Percentiles rank a stretch among this genome's conserved stretches.
These are phyloP conservation scores for Wickerhamomyces queroliae DNA, from an alignment of 805 yeast genomes.

Conservation along the genomic window DNA sequence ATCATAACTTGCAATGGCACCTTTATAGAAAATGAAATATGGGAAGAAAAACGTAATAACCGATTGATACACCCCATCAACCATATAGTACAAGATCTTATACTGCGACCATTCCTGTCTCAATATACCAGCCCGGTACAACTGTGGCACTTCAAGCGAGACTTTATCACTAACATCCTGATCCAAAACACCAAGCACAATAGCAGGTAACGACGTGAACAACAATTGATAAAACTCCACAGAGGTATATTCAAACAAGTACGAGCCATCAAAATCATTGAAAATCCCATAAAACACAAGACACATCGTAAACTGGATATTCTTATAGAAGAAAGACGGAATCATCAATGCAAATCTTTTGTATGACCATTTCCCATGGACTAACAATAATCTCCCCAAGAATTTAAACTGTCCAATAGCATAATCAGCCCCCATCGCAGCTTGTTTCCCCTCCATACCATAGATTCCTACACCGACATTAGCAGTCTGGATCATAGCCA, in stretches of 20 bases:
- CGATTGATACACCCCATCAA: conserved; percentile 74
- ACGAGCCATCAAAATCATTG: conserved; percentile 73
- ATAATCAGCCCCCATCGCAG: conserved; percentile 83
- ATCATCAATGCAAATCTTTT: conserved; percentile 79
- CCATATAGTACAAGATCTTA: conserved; percentile 70
- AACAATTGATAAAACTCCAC: conserved; percentile 80
- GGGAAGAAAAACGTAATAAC: conserved; percentile 70
- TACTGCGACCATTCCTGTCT: conserved; percentile 64
- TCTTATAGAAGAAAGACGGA: conserved; percentile 75
- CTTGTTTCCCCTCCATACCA: conserved; percentile 87
- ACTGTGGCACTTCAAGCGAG: conserved; percentile 65
- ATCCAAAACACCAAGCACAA: conserved; percentile 70
- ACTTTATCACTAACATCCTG: conserved; percentile 72
- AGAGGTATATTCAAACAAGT: conserved; percentile 72
- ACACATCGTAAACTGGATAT: conserved; percentile 67
- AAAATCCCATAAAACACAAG: conserved; percentile 77
- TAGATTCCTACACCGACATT: conserved; percentile 70
- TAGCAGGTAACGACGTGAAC: conserved; percentile 75
- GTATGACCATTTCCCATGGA: conserved; percentile 85
- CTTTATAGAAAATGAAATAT: conserved; percentile 43
- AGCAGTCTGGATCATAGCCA: conserved; percentile 86
- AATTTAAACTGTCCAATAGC: conserved; percentile 80
- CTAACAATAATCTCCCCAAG: conserved; percentile 57
- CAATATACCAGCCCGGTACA: conserved; percentile 67
- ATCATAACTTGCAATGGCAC: conserved; percentile 38